Conservation (phyloP, 495 filamentous ascomycete species). For the Trichoderma gamsii region DNA sequence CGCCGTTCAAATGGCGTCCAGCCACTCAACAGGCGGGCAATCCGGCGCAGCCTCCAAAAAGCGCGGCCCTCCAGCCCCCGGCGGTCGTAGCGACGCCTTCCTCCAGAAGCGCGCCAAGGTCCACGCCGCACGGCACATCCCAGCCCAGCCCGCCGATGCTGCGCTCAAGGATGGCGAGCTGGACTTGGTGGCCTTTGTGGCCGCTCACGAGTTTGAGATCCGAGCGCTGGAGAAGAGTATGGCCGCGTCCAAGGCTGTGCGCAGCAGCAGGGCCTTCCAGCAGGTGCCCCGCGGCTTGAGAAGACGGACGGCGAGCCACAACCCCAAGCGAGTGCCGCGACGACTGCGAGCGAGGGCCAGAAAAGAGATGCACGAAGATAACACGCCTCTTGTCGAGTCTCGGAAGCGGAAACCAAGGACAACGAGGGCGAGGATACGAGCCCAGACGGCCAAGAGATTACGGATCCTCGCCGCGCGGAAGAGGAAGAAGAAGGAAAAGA, state of each 20-base stretch:
- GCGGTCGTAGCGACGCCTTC: background rate
- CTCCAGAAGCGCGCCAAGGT: conserved; percentile 55
- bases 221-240: conserved; percentile 74
- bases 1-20: background rate
- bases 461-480: conserved; percentile 57
- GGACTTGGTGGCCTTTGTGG: conserved; percentile 73
- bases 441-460: conserved; percentile 72
- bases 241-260: conserved; percentile 57
- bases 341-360: conserved; percentile 62
- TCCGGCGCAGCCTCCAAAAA: conserved; percentile 8
- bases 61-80: conserved; percentile 11
- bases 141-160: conserved; percentile 63
- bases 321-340: conserved; percentile 85
- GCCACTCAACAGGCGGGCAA: conserved; percentile 15
- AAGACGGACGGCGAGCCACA: conserved; percentile 86
- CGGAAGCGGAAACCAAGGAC: conserved; percentile 65
- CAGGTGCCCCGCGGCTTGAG: conserved; percentile 77
- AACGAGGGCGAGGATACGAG: conserved; percentile 63
- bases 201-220: conserved; percentile 82
- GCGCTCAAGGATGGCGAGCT: conserved; percentile 73
- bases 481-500: conserved; percentile 47
- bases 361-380: conserved; percentile 84
- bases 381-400: conserved; percentile 75
- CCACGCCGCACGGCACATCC: conserved; percentile 62
- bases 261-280: conserved; percentile 78